Evolutionary conservation across 768 basidiomycete species (phyloP).

Genomic region (Amylocystis lapponica): DNA sequence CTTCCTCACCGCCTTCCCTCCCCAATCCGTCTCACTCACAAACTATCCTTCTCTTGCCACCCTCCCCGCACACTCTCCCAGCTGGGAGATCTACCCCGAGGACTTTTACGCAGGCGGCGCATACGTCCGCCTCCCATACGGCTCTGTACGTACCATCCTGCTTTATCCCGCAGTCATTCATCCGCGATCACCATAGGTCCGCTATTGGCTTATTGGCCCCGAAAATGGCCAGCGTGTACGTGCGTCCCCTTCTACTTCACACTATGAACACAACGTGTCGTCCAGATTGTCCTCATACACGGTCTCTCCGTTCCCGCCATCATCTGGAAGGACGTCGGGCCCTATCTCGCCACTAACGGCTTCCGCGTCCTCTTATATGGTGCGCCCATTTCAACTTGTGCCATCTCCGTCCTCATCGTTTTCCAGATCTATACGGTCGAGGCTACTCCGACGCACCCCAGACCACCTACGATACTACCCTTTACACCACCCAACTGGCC

Average conservation of each 20-base stretch:
- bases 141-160: conserved; percentile 54
- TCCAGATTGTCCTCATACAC: conserved; percentile 69
- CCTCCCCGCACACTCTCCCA: conserved; percentile 46
- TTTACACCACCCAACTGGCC: conserved; percentile 77
- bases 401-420: background rate
- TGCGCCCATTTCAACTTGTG: conserved; percentile 17
- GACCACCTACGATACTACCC: conserved; percentile 53
- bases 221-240: conserved; percentile 59
- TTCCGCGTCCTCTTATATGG: conserved; percentile 76
- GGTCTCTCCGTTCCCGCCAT: conserved; percentile 74
- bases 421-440: conserved; percentile 69
- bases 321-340: conserved; percentile 73
- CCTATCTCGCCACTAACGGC: conserved; percentile 52
- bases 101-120: conserved; percentile 58
- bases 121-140: conserved; percentile 62
- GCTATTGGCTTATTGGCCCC: conserved; percentile 77
- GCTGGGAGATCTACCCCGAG: conserved; percentile 71
- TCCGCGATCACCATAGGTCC: conserved; percentile 35
- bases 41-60: conserved; percentile 57
- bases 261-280: background rate
- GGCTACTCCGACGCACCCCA: conserved; percentile 81
- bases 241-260: background rate
- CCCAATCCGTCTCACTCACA: conserved; percentile 43
- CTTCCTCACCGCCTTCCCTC: conserved; percentile 61
- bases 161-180: too few species aligned